A percentile compares a stretch with the other conserved stretches of the same genome.
Conservation (phyloP, 306 rosid species). For the Spatholobus suberectus region DNA sequence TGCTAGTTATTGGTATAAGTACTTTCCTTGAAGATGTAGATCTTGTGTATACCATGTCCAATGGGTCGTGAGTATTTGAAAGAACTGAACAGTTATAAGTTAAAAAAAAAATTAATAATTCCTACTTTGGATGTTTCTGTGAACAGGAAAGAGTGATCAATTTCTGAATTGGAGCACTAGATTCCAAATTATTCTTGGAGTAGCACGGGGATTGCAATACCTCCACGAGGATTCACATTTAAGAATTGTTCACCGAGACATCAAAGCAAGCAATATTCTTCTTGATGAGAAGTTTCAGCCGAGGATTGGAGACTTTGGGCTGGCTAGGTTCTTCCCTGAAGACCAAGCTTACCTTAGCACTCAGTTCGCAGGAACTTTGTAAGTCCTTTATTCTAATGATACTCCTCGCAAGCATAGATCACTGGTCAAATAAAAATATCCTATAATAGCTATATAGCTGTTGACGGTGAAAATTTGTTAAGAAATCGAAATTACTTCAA, state of each 20-base stretch:
- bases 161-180: constrained; percentile 77
- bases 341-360: constrained; percentile 94
- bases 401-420: background rate
- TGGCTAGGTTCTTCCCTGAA: constrained; percentile 95
- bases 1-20: background rate
- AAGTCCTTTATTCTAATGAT: constrained; percentile 42
- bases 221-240: constrained; percentile 91
- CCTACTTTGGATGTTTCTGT: constrained; percentile 3
- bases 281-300: constrained; percentile 86
- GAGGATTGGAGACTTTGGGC: constrained; percentile 91
- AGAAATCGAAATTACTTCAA: no score
- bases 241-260: constrained; percentile 87
- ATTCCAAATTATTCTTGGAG: constrained; percentile 79
- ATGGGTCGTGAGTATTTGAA: constrained; percentile 1
- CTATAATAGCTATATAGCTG: background rate
- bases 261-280: constrained; percentile 96
- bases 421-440: background rate
- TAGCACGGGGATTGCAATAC: constrained; percentile 89
- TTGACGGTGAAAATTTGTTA: no score
- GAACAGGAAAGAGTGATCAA: constrained; percentile 60
- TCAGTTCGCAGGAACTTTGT: constrained; percentile 90
- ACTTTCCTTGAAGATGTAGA: constrained; percentile 1
- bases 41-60: constrained; percentile 1
- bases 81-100: background rate
- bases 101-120: background rate